A percentile compares a stretch with the other conserved stretches of the same genome.
These are phyloP conservation scores for Skeletonema tropicum DNA, from an alignment of 108 stramenopile genomes.

Conservation along the genomic window DNA sequence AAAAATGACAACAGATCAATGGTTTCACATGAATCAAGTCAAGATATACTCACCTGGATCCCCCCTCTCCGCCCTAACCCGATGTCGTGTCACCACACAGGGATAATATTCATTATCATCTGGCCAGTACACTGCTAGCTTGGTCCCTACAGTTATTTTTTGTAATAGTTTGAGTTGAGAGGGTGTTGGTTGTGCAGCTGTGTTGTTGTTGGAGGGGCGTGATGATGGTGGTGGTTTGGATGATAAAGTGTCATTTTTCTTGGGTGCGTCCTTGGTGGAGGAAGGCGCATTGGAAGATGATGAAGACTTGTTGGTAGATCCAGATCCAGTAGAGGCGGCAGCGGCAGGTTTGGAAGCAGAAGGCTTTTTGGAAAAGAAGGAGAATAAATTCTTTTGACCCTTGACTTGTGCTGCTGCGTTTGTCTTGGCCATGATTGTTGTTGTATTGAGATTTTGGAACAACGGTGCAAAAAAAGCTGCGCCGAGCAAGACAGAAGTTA, in stretches of 20 bases:
- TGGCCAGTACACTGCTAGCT: slow-evolving; percentile 46
- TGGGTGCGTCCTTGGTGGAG: not conserved
- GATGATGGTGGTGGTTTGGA: not conserved
- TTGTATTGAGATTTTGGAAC: too few relatives aligned
- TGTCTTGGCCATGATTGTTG: slow-evolving; percentile 2
- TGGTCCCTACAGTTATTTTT: slow-evolving; percentile 50
- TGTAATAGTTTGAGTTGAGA: slow-evolving; percentile 25
- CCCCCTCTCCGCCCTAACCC: not conserved
- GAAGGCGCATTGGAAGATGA: not conserved
- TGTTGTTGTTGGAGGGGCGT: not conserved
- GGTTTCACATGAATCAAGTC: too few relatives aligned
- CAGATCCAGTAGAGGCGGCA: not conserved
- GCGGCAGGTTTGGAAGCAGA: slow-evolving; percentile 8
- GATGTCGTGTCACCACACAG: slow-evolving; percentile 6
- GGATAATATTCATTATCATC: slow-evolving; percentile 46
- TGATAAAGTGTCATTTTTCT: not conserved
- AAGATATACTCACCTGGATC: not conserved
- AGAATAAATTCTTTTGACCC: slow-evolving; percentile 55
- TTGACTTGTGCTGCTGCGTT: slow-evolving; percentile 2
- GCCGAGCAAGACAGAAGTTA: too few relatives aligned
- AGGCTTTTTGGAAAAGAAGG: slow-evolving; percentile 68
- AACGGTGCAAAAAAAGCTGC: too few relatives aligned
- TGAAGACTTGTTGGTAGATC: not conserved
- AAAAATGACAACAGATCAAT: too few relatives aligned
- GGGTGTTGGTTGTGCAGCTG: not conserved